Percentiles rank a stretch among this genome's conserved stretches.
These are phyloP conservation scores for Fraxinus anomala DNA, from an alignment of 257 asterid species.

Conservation along the genomic window DNA sequence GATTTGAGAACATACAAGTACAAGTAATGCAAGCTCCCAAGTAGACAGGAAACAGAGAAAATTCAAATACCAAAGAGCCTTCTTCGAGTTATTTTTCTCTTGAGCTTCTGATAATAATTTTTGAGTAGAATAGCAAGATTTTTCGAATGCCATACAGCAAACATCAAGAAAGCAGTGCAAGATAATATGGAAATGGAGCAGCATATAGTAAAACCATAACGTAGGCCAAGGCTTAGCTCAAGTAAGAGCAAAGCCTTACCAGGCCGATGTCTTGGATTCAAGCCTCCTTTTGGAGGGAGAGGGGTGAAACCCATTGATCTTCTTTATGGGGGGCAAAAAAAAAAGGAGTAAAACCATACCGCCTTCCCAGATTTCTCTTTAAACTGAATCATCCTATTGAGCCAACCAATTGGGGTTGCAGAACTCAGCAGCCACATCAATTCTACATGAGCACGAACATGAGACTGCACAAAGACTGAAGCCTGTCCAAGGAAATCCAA, in stretches of 20 bases:
- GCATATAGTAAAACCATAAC: constrained; percentile 28
- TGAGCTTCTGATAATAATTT: background rate
- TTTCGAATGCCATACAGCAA: background rate
- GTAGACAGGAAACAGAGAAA: background rate
- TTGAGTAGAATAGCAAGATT: background rate
- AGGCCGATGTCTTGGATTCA: too few species aligned
- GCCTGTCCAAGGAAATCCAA: constrained; percentile 58
- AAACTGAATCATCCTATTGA: constrained; percentile 91
- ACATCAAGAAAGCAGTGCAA: background rate
- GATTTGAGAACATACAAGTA: background rate
- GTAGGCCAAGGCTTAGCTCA: too few species aligned
- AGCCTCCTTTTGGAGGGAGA: too few species aligned
- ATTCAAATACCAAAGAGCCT: background rate
- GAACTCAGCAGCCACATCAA: constrained; percentile 96
- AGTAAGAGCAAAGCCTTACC: constrained; percentile 39
- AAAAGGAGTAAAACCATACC: too few species aligned
- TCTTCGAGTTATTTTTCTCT: background rate
- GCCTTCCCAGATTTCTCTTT: constrained; percentile 91
- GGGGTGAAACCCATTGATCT: too few species aligned
- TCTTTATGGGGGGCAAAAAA: too few species aligned
- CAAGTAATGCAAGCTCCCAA: background rate
- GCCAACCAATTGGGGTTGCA: constrained; percentile 93
- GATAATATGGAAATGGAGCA: constrained; percentile 11
- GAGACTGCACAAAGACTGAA: constrained; percentile 98
- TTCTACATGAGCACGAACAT: constrained; percentile 90